Conservation (phyloP, 306 rosid species). For the Canavalia ensiformis region DNA sequence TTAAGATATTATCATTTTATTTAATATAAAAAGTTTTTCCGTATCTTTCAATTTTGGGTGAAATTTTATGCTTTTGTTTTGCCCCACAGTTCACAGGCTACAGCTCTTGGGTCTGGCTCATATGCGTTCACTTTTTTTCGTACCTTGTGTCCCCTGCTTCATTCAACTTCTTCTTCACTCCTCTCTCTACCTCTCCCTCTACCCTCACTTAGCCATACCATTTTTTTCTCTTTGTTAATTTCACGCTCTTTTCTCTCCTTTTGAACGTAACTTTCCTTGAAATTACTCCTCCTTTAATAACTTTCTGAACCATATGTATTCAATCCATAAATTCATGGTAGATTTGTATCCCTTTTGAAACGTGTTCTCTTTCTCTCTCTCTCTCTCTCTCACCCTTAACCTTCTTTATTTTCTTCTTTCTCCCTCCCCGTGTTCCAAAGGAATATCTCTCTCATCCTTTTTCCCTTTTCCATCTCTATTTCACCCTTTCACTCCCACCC, state of each 20-base stretch:
- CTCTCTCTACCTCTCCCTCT: not conserved
- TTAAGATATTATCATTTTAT: not conserved
- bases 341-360: too few species aligned
- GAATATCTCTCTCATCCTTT: conserved; percentile 7
- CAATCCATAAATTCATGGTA: conserved; percentile 33
- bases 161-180: conserved; percentile 25
- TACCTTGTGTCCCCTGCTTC: conserved; percentile 46
- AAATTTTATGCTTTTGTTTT: conserved; percentile 51
- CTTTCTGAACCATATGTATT: conserved; percentile 40
- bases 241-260: not conserved
- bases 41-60: conserved; percentile 49
- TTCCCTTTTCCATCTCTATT: conserved; percentile 8
- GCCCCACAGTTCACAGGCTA: conserved; percentile 44
- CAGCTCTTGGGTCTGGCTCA: conserved; percentile 14
- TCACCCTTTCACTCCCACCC: conserved; percentile 29
- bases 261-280: conserved; percentile 55
- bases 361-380: conserved; percentile 47
- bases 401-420: conserved; percentile 57
- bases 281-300: conserved; percentile 67
- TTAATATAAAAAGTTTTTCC: not conserved
- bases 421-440: not conserved
- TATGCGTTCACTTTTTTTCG: conserved; percentile 46
- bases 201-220: too few species aligned
- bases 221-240: not conserved
- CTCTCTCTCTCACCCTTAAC: conserved; percentile 15